Evolutionary conservation across 768 basidiomycete genomes (phyloP).

Genomic region (Rossbeevera mucosa): DNA sequence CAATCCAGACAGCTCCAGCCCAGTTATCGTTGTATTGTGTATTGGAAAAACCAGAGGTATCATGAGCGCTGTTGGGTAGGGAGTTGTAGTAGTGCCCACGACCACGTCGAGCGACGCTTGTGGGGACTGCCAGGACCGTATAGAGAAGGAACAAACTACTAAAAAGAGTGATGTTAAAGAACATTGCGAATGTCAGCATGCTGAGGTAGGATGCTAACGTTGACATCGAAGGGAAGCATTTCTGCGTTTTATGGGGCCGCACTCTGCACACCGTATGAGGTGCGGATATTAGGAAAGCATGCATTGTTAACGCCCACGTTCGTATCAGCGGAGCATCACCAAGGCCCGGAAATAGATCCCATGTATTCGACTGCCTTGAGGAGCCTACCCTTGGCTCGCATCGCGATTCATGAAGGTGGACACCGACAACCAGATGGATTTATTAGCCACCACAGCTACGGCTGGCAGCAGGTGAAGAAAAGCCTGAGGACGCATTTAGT

Average conservation of each 20-base stretch:
- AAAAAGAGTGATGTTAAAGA: neutral
- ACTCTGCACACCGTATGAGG: neutral
- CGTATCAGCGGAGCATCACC: neutral
- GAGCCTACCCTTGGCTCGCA: neutral
- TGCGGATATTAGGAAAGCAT: neutral
- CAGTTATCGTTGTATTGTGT: slow-evolving; percentile 3
- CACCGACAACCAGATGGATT: neutral
- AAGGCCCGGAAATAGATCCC: neutral
- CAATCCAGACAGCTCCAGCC: slow-evolving; percentile 8
- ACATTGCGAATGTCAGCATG: slow-evolving; percentile 1
- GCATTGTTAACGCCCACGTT: neutral
- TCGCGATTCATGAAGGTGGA: neutral
- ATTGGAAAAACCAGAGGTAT: neutral
- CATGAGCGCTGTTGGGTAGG: neutral
- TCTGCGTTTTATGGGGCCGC: neutral
- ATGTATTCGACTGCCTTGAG: neutral
- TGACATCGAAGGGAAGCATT: neutral
- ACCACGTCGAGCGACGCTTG: neutral
- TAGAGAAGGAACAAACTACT: neutral
- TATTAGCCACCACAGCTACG: neutral
- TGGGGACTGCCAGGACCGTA: neutral
- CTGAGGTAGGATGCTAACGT: neutral
- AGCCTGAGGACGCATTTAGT: neutral
- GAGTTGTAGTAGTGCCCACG: neutral
- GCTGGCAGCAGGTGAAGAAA: neutral